Conservation (phyloP, 352 stramenopile species). For the Phytophthora lateralis region DNA sequence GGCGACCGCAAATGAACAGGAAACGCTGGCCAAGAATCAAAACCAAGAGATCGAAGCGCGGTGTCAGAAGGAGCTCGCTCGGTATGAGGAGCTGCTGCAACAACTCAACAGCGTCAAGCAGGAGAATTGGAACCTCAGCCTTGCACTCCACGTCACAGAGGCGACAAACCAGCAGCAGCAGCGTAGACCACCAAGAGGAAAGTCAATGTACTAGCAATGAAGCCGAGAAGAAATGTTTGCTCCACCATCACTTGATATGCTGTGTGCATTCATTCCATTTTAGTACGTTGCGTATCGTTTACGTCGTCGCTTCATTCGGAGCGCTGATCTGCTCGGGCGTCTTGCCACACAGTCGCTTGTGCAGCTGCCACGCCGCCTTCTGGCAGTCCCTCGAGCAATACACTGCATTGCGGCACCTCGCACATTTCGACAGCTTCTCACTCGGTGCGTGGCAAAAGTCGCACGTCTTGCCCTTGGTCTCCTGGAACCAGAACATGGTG, state of each 20-base stretch:
- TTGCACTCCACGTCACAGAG: constrained; percentile 71
- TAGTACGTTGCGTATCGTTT: constrained; percentile 5
- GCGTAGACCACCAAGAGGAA: background rate
- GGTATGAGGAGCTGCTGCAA: constrained; percentile 53
- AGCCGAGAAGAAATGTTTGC: background rate
- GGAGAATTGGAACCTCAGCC: constrained; percentile 71
- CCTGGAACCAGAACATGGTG: constrained; percentile 65
- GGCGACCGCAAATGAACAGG: constrained; percentile 74
- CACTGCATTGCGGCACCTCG: constrained; percentile 64
- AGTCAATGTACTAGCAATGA: constrained; percentile 15
- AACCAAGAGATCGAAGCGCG: constrained; percentile 37
- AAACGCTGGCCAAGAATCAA: constrained; percentile 68
- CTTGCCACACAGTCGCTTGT: constrained; percentile 79
- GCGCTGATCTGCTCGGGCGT: constrained; percentile 51
- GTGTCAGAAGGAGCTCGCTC: constrained; percentile 41
- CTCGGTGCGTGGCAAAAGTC: constrained; percentile 62
- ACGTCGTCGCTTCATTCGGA: constrained; percentile 23
- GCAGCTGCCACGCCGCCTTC: constrained; percentile 74
- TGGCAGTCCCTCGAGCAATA: constrained; percentile 89
- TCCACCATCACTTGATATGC: too few relatives aligned
- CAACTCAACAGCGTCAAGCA: constrained; percentile 66
- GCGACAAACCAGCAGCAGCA: constrained; percentile 29
- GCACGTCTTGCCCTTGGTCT: constrained; percentile 65
- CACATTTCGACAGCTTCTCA: constrained; percentile 65
- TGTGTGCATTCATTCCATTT: constrained; percentile 11